phyloP scores from a whole-genome alignment of 2,329 filamentous ascomycete genomes.

The Neonectria faginata region DNA sequence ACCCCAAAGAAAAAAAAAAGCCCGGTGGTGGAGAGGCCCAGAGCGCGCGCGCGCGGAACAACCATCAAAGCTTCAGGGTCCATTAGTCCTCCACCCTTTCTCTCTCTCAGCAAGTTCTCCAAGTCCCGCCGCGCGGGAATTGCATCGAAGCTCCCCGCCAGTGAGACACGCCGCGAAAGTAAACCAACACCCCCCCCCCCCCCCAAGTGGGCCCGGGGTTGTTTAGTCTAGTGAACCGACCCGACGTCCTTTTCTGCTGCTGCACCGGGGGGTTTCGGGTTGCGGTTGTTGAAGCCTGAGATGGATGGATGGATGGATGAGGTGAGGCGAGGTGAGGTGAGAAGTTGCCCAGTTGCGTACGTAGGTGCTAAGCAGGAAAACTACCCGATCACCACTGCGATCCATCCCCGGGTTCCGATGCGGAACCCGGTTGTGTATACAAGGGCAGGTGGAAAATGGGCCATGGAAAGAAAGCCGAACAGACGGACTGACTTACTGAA shows the following conservation, averaged over 20 bases:
- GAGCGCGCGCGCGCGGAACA: constrained; percentile 14
- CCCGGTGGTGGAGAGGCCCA: constrained; percentile 15
- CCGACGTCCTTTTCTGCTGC: too few relatives aligned
- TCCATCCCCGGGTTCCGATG: not conserved
- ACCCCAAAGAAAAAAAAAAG: constrained; percentile 44
- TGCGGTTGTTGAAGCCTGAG: not conserved
- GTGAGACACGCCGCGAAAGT: constrained; percentile 4
- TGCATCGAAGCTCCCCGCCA: constrained; percentile 3
- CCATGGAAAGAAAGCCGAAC: not conserved
- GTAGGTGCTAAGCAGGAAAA: not conserved
- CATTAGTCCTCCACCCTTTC: not conserved
- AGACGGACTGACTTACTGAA: not conserved
- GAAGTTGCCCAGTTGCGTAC: not conserved
- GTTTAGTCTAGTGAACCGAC: not conserved
- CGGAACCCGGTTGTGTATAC: not conserved
- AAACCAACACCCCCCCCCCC: constrained; percentile 1
- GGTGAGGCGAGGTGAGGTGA: not conserved
- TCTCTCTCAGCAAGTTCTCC: not conserved
- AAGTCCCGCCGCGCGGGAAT: constrained; percentile 8
- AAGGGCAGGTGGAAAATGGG: not conserved
- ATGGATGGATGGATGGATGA: not conserved
- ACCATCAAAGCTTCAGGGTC: constrained; percentile 12
- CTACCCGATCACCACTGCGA: not conserved
- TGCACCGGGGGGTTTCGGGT: constrained; percentile 1
- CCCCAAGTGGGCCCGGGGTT: constrained; percentile 20